Evolutionary conservation across 805 yeast genomes (phyloP).

Genomic region (Candida nanaspora): DNA sequence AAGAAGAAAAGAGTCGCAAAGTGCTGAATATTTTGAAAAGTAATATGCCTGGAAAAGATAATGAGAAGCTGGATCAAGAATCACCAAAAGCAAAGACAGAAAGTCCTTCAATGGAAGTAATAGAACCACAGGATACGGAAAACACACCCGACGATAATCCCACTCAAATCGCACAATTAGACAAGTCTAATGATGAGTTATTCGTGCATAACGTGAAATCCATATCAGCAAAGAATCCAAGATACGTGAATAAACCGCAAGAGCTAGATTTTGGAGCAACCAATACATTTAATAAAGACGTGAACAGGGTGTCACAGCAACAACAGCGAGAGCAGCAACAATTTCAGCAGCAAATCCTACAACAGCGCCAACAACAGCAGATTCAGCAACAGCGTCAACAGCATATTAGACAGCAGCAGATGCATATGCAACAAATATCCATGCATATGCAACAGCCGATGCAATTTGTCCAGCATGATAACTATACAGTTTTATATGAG

Average conservation of each 20-base stretch:
- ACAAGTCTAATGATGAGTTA: neutral
- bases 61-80: no score
- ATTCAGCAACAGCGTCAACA: conserved; percentile 1
- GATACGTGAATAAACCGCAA: neutral
- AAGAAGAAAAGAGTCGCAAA: no score
- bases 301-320: neutral
- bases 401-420: neutral
- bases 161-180: neutral
- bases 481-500: conserved; percentile 10
- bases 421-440: neutral
- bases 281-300: neutral
- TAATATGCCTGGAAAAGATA: no score
- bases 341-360: neutral
- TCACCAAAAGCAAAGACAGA: no score
- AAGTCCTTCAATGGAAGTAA: no score
- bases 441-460: conserved; percentile 4
- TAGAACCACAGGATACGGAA: no score
- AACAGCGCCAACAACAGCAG: neutral
- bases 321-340: neutral
- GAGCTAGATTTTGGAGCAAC: neutral
- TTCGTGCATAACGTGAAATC: neutral
- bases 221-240: neutral
- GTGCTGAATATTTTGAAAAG: no score
- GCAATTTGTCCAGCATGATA: conserved; percentile 12
- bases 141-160: no score